Evolutionary conservation across 139 green algal species (phyloP).

Genomic region (Tetraselmis chui): DNA sequence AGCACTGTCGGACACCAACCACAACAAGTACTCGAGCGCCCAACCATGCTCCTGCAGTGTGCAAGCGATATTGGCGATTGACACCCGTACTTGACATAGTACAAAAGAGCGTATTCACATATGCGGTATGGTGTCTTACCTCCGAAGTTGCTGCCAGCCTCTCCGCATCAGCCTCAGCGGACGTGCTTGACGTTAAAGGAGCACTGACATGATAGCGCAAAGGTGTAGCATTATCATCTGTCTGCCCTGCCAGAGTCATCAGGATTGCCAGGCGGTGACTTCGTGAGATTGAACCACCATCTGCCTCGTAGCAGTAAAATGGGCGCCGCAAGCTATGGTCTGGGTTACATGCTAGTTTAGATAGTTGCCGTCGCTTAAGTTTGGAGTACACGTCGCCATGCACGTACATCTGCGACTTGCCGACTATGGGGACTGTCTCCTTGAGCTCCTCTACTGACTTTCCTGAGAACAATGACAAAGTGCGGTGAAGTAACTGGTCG

Average conservation of each 20-base stretch:
- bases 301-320: not conserved
- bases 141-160: not conserved
- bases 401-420: not conserved
- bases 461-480: not conserved
- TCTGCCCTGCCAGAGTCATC: not conserved
- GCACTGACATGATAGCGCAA: not conserved
- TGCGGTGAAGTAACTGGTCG: not conserved
- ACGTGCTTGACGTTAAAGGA: not conserved
- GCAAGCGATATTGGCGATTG: not conserved
- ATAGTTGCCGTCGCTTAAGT: not conserved
- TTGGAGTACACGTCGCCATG: not conserved
- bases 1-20: not conserved
- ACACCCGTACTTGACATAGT: not conserved
- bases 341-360: not conserved
- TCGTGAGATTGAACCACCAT: not conserved
- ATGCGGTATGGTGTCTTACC: not conserved
- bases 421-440: not conserved
- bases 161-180: not conserved
- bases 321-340: not conserved
- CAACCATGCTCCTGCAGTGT: not conserved
- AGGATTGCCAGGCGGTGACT: not conserved
- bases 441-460: not conserved
- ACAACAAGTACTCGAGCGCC: not conserved
- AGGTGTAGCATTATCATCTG: not conserved
- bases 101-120: not conserved